These are phyloP conservation scores for Rhytidiadelphus loreus DNA, from an alignment of 225 moss, liverwort and hornwort genomes.

Conservation along the genomic window DNA sequence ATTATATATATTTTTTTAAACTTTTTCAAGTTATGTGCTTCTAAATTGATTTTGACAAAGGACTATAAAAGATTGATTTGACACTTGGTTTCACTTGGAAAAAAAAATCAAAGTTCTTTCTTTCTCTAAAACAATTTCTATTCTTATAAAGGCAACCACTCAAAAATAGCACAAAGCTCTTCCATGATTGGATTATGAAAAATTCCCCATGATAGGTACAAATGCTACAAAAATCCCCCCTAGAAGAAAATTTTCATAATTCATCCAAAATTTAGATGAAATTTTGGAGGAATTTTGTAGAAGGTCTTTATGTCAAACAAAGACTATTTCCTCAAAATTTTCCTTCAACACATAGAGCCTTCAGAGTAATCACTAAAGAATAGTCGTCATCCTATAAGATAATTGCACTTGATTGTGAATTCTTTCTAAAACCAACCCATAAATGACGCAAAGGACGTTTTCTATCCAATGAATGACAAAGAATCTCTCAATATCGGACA, in stretches of 20 bases:
- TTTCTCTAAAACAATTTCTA: not conserved
- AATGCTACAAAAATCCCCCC: not conserved
- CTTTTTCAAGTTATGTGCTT: not conserved
- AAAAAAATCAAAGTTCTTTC: not conserved
- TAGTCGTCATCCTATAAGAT: not conserved
- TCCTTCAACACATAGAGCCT: not conserved
- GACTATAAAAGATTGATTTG: not conserved
- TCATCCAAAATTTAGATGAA: not conserved
- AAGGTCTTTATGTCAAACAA: no score
- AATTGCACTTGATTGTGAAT: not conserved
- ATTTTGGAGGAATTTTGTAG: not conserved
- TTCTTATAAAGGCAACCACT: not conserved
- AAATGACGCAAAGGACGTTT: no score
- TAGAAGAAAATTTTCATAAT: no score
- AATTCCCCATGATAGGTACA: not conserved
- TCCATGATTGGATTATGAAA: not conserved
- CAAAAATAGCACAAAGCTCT: not conserved
- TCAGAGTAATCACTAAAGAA: fast-evolving
- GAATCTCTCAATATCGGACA: no score
- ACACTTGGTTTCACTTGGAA: not conserved
- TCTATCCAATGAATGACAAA: no score
- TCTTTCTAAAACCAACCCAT: fast-evolving
- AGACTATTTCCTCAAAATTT: fast-evolving
- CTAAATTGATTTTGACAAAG: not conserved
- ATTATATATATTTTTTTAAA: no score